Percentiles rank a stretch among this genome's conserved stretches.
These are phyloP conservation scores for Chaetomium cochliodes DNA, from an alignment of 495 filamentous ascomycete species.

Conservation along the genomic window DNA sequence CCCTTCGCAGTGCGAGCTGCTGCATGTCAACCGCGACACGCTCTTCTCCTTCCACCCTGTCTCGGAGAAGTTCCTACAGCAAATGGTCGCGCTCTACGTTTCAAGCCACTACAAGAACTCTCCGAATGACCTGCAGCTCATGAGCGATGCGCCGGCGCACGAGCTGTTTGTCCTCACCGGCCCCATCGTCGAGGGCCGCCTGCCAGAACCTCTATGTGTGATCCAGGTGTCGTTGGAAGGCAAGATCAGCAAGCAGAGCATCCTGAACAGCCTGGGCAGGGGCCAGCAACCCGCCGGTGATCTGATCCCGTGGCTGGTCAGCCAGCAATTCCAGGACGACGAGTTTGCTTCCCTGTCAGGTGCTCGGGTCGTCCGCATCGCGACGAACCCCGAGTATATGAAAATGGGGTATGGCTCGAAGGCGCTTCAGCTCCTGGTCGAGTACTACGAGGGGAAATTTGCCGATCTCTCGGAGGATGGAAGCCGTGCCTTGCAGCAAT, in stretches of 20 bases:
- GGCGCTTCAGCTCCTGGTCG: slow-evolving; percentile 77
- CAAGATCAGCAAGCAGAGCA: slow-evolving; percentile 87
- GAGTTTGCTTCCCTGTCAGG: slow-evolving; percentile 93
- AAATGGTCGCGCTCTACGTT: slow-evolving; percentile 98
- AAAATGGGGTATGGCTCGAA: slow-evolving; percentile 91
- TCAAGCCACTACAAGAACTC: slow-evolving; percentile 98
- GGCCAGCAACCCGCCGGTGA: slow-evolving; percentile 91
- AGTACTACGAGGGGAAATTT: slow-evolving; percentile 96
- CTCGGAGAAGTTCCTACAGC: slow-evolving; percentile 93
- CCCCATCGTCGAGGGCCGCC: slow-evolving; percentile 73
- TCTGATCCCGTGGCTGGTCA: slow-evolving; percentile 96
- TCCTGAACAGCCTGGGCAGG: slow-evolving; percentile 81
- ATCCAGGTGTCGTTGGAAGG: slow-evolving; percentile 95
- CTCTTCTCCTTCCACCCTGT: slow-evolving; percentile 97
- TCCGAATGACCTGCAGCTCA: slow-evolving; percentile 94
- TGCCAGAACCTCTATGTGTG: slow-evolving; percentile 93
- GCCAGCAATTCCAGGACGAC: slow-evolving; percentile 97
- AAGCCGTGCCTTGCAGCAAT: slow-evolving; percentile 48
- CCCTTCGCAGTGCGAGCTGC: slow-evolving; percentile 82
- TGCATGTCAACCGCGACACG: slow-evolving; percentile 94
- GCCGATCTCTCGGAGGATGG: slow-evolving; percentile 69
- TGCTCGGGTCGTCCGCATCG: slow-evolving; percentile 89
- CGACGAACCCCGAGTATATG: slow-evolving; percentile 90
- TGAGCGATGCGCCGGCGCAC: slow-evolving; percentile 96
- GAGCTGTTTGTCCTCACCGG: slow-evolving; percentile 94